Evolutionary conservation across 1,139 yeast species (phyloP).

Genomic region (Spencermartinsiella ligniputridi): DNA sequence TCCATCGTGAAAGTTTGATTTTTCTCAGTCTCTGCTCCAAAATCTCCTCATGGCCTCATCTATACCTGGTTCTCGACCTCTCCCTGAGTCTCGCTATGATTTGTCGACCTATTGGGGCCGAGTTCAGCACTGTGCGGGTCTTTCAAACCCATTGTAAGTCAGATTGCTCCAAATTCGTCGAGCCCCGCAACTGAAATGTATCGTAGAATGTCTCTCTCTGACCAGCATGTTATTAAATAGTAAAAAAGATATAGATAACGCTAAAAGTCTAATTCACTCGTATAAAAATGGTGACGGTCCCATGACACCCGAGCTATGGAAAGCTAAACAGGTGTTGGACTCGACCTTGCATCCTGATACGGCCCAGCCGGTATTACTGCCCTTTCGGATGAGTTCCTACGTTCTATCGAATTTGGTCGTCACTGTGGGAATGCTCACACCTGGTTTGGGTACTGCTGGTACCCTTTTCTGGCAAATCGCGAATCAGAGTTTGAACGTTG

Average conservation of each 20-base stretch:
- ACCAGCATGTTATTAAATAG: slow-evolving; percentile 76
- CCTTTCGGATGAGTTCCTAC: slow-evolving; percentile 95
- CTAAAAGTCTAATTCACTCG: slow-evolving; percentile 63
- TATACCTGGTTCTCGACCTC: slow-evolving; percentile 69
- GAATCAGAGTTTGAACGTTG: slow-evolving; percentile 92
- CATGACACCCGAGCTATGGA: slow-evolving; percentile 84
- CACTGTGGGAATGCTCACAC: slow-evolving; percentile 96
- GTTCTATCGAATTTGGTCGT: slow-evolving; percentile 90
- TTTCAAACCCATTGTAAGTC: slow-evolving; percentile 66
- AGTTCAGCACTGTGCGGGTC: slow-evolving; percentile 87
- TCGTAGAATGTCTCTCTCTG: too few species aligned
- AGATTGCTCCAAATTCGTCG: too few species aligned
- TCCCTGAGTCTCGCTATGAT: slow-evolving; percentile 78
- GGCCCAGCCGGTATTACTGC: slow-evolving; percentile 84
- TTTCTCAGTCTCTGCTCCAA: too few species aligned
- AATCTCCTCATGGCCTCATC: slow-evolving; percentile 68
- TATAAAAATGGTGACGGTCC: slow-evolving; percentile 64
- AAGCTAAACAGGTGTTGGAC: slow-evolving; percentile 78
- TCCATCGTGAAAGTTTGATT: too few species aligned
- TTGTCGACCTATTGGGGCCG: slow-evolving; percentile 84
- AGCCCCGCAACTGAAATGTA: too few species aligned
- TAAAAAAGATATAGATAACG: slow-evolving; percentile 53
- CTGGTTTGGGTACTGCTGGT: slow-evolving; percentile 83
- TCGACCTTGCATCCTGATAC: slow-evolving; percentile 94
- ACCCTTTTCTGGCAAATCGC: slow-evolving; percentile 97